Evolutionary conservation across 2,329 filamentous ascomycete genomes (phyloP).

Genomic region (Didymella segeticola): DNA sequence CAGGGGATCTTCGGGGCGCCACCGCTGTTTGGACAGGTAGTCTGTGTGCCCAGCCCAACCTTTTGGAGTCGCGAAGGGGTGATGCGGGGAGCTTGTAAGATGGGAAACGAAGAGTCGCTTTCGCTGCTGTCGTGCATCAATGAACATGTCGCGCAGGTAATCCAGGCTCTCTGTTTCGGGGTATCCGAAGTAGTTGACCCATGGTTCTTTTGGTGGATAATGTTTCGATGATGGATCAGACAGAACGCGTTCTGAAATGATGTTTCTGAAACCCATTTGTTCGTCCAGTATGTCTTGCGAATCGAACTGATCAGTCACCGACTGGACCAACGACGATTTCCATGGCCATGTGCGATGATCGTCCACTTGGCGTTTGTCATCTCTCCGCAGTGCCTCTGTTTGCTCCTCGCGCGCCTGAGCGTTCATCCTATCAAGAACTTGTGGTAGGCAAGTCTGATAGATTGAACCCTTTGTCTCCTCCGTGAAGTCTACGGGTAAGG

Average conservation of each 20-base stretch:
- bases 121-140: conserved; percentile 15
- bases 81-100: conserved; percentile 25
- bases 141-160: conserved; percentile 25
- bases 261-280: conserved; percentile 23
- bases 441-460: conserved; percentile 23
- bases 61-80: conserved; percentile 24
- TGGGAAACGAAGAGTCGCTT: conserved; percentile 25
- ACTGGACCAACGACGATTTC: conserved; percentile 19
- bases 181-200: conserved; percentile 27
- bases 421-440: conserved; percentile 19
- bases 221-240: conserved; percentile 22
- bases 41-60: conserved; percentile 16
- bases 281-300: conserved; percentile 21
- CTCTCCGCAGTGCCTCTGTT: neutral
- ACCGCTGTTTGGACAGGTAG: conserved; percentile 21
- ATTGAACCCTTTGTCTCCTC: conserved; percentile 23
- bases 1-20: conserved; percentile 22
- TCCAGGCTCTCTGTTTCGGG: conserved; percentile 23
- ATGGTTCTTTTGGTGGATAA: conserved; percentile 24
- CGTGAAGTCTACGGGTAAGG: conserved; percentile 25
- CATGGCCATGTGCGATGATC: conserved; percentile 10
- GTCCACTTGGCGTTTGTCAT: neutral
- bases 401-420: neutral
- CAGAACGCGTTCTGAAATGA: conserved; percentile 20
- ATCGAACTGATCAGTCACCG: conserved; percentile 26